Evolutionary conservation across 2,329 filamentous ascomycete genomes (phyloP).

Genomic region (Colletotrichum sp.): DNA sequence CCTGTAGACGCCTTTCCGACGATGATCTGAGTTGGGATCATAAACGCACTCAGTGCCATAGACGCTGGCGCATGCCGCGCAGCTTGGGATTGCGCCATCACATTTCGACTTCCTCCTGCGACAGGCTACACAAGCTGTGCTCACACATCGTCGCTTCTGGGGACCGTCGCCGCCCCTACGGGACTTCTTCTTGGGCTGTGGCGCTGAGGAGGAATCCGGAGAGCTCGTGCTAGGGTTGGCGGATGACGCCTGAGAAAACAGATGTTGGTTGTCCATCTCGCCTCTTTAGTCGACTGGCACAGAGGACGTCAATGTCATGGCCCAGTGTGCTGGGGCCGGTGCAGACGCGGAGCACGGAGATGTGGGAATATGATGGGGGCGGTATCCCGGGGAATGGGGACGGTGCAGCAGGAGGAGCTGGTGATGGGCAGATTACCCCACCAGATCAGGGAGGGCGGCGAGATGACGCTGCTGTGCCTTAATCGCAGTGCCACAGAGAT

Average conservation of each 20-base stretch:
- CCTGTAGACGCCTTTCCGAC: slow-evolving; percentile 95
- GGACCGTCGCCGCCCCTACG: slow-evolving; percentile 52
- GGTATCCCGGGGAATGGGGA: background rate
- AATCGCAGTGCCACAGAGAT: background rate
- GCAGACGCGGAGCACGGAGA: background rate
- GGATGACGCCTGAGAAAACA: background rate
- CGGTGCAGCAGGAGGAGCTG: background rate
- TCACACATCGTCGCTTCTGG: slow-evolving; percentile 78
- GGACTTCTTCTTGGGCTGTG: slow-evolving; percentile 48
- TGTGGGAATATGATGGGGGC: slow-evolving; percentile 13
- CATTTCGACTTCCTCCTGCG: slow-evolving; percentile 85
- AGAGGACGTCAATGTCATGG: background rate
- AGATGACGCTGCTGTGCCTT: background rate
- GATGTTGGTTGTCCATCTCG: slow-evolving; percentile 1
- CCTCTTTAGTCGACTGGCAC: background rate
- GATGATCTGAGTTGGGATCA: slow-evolving; percentile 94
- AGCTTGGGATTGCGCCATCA: slow-evolving; percentile 89
- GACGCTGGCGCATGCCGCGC: slow-evolving; percentile 94
- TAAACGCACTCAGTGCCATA: slow-evolving; percentile 92
- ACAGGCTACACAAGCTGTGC: slow-evolving; percentile 84
- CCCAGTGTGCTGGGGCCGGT: slow-evolving; percentile 4
- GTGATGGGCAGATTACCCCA: background rate
- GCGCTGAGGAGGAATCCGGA: background rate
- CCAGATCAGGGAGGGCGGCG: background rate
- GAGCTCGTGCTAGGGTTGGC: background rate